These are phyloP conservation scores for Entelexis sorbosivorans DNA, from an alignment of 1,139 yeast genomes.

Conservation along the genomic window DNA sequence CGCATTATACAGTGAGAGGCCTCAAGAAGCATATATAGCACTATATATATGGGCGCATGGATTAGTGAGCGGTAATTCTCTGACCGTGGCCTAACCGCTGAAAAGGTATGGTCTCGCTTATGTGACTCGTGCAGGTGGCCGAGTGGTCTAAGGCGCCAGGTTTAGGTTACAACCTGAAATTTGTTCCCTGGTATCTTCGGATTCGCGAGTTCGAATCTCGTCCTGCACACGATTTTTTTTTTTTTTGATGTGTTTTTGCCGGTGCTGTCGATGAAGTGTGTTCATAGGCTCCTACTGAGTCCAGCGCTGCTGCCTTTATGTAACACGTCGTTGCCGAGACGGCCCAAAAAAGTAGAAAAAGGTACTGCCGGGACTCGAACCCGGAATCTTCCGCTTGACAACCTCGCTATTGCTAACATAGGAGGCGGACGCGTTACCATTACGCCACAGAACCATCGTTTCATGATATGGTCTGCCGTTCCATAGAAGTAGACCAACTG, in stretches of 20 bases:
- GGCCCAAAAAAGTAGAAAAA: neutral
- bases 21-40: neutral
- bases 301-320: no score
- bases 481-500: no score
- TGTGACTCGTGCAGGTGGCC: slow-evolving; percentile 31
- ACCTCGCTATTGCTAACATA: slow-evolving; percentile 28
- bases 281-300: no score
- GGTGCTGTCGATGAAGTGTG: no score
- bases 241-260: neutral
- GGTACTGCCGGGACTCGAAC: slow-evolving; percentile 64
- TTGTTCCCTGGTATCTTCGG: slow-evolving; percentile 36
- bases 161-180: slow-evolving; percentile 32
- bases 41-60: neutral
- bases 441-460: slow-evolving; percentile 52
- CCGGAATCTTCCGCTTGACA: slow-evolving; percentile 76
- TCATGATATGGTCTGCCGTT: neutral
- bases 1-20: no score
- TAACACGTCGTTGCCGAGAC: neutral
- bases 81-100: slow-evolving; percentile 1
- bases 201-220: slow-evolving; percentile 39
- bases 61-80: slow-evolving; percentile 2
- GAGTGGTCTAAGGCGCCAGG: slow-evolving; percentile 39
- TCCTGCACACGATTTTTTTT: slow-evolving; percentile 31
- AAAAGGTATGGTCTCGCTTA: neutral
- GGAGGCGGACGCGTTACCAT: slow-evolving; percentile 96